A percentile compares a stretch with the other conserved stretches of the same genome.
Conservation (phyloP, 768 basidiomycete genomes). For the Boletus tomentosulus region DNA sequence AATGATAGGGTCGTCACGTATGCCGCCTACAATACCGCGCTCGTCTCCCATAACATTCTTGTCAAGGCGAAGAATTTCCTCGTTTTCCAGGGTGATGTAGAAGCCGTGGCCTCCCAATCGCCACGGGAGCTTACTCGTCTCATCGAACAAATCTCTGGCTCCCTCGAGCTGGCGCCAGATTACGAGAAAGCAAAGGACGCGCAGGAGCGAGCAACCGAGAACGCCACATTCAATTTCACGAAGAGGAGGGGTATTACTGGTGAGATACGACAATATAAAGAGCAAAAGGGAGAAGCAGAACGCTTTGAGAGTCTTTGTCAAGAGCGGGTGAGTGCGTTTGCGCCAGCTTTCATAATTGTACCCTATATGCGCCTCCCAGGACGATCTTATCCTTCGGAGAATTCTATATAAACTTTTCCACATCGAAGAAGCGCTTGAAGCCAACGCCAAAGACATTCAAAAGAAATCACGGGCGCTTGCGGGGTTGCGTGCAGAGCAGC, state of each 20-base stretch:
- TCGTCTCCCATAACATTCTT: constrained; percentile 88
- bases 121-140: constrained; percentile 84
- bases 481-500: constrained; percentile 66
- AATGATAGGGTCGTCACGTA: constrained; percentile 81
- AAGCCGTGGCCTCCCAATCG: constrained; percentile 94
- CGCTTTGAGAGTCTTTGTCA: constrained; percentile 75
- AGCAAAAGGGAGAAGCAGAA: constrained; percentile 92
- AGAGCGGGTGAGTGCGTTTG: constrained; percentile 53
- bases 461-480: constrained; percentile 69
- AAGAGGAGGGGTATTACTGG: constrained; percentile 91
- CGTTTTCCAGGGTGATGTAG: constrained; percentile 98
- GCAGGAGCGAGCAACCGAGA: constrained; percentile 89
- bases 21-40: constrained; percentile 81
- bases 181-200: constrained; percentile 87
- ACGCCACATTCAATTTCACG: constrained; percentile 91
- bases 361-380: constrained; percentile 41
- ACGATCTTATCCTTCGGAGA: constrained; percentile 76
- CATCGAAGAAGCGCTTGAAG: constrained; percentile 78
- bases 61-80: constrained; percentile 99
- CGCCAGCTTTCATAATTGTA: neutral
- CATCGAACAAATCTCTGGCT: constrained; percentile 95
- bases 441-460: constrained; percentile 64
- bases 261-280: constrained; percentile 96
- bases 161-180: constrained; percentile 80
- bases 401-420: constrained; percentile 87